Evolutionary conservation across 805 yeast genomes (phyloP), one percentile per base, ranked within the genome.

Genomic region (Lipomyces chichibuensis): DNA sequence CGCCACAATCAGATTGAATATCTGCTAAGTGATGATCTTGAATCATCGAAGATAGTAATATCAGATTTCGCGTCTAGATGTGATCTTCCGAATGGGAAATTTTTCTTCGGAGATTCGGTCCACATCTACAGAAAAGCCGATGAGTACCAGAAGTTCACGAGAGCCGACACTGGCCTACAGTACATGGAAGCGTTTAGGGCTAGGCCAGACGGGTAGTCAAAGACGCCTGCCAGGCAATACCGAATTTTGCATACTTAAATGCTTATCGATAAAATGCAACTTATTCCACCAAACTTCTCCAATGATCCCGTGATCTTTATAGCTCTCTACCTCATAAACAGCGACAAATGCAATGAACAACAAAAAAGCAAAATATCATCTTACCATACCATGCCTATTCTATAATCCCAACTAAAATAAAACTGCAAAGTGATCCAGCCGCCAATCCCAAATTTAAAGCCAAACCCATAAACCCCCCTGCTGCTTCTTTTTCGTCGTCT

Each of bases 401-500:
- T 27, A 67, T 55, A 35, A 63, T 57, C 9, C 70, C 70, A 8
- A 68, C 71, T 52, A 68, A 25, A 17, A 58, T 58, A 74, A 92
- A 94, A 74, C 97, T 90, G 63, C 87, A 74, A 0, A 92, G 68
- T 66, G 97, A 88, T 3, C 99, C 99, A 1, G 83, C 80, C 0
- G 95, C 87, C 60, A 94, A 82, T 0, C 97, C 97, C 11, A 87
- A 75, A 64, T 93, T 87, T 61, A 93, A 84, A 71, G 91, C 87
- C 27, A 93, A 86, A 0, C 92, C 87, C 57, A 97, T 88, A 75
- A 93, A 90, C 2, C 98, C 98, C 57, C 97, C 97, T 1, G 98
- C 97, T 0, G 97, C 97, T 66, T 91, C 91, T 75, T 87, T 87
- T 74, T 91, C 94, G 25, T 83, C 83, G 43, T 87, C 91, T 0